These are phyloP conservation scores for Curvularia sp. DNA, from an alignment of 2,329 filamentous ascomycete genomes.

Conservation along the genomic window DNA sequence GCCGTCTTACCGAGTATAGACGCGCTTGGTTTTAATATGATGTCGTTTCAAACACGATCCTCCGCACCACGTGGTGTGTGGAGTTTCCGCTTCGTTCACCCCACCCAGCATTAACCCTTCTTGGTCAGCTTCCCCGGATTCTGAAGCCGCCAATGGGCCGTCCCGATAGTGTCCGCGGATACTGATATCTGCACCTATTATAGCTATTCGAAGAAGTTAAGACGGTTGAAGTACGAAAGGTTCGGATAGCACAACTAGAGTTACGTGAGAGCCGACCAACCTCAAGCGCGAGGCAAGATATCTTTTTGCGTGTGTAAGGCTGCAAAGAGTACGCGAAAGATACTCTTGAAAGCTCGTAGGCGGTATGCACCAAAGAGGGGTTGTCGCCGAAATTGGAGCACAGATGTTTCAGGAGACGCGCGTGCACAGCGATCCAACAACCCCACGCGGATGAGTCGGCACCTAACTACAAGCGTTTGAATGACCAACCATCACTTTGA, in stretches of 20 bases:
- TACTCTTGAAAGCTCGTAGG: neutral
- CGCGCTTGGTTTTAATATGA: neutral
- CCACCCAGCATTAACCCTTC: neutral
- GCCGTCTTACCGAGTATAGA: neutral
- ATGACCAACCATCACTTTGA: neutral
- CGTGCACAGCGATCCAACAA: neutral
- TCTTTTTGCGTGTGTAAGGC: neutral
- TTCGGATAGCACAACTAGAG: neutral
- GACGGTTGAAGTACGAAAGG: neutral
- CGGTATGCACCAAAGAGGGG: neutral
- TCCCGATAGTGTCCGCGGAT: neutral
- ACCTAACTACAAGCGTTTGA: too few species aligned
- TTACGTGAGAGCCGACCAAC: neutral
- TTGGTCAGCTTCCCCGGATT: neutral
- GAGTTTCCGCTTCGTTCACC: neutral
- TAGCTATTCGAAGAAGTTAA: neutral
- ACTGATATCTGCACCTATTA: neutral
- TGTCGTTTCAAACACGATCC: neutral
- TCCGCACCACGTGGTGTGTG: neutral
- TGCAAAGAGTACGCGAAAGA: neutral
- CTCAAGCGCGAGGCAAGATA: neutral
- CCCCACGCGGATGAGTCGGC: neutral
- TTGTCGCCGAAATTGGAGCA: neutral
- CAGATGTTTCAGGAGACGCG: neutral
- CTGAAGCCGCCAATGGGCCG: neutral